These are phyloP conservation scores for Camelina sativa DNA, from an alignment of 345 rosid species.

Conservation along the genomic window DNA sequence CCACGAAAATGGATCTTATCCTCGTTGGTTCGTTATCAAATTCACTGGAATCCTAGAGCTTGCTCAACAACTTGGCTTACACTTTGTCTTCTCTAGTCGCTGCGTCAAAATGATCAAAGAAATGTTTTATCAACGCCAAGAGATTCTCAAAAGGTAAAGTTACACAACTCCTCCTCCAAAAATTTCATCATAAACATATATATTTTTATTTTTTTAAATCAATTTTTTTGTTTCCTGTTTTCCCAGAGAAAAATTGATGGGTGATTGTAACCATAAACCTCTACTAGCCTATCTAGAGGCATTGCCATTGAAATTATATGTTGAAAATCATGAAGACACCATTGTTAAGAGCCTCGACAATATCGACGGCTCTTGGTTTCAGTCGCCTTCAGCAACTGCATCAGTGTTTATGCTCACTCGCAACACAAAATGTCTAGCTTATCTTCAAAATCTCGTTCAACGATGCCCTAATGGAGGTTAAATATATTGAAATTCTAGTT, in stretches of 20 bases:
- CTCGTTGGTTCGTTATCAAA: slow-evolving; percentile 62
- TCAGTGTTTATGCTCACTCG: slow-evolving; percentile 61
- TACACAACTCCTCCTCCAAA: neutral
- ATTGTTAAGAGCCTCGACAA: slow-evolving; percentile 28
- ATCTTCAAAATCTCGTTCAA: slow-evolving; percentile 53
- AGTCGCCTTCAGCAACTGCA: slow-evolving; percentile 78
- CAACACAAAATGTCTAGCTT: slow-evolving; percentile 49
- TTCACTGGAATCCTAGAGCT: slow-evolving; percentile 61
- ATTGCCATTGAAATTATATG: slow-evolving; percentile 35
- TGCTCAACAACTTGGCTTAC: slow-evolving; percentile 49
- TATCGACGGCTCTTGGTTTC: slow-evolving; percentile 60
- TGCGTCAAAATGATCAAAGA: slow-evolving; percentile 23
- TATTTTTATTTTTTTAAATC: neutral
- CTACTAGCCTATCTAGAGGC: slow-evolving; percentile 60
- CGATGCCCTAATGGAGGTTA: slow-evolving; percentile 55
- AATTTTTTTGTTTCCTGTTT: neutral
- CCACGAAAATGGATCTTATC: slow-evolving; percentile 34
- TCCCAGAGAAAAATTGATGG: slow-evolving; percentile 51
- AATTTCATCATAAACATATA: neutral
- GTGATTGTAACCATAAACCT: slow-evolving; percentile 34
- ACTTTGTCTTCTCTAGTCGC: slow-evolving; percentile 40
- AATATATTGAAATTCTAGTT: neutral
- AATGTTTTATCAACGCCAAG: slow-evolving; percentile 42
- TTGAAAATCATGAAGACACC: slow-evolving; percentile 39
- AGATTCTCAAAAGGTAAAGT: slow-evolving; percentile 50